phyloP scores from a whole-genome alignment of 495 filamentous ascomycete genomes.

The Lophium mytilinum region DNA sequence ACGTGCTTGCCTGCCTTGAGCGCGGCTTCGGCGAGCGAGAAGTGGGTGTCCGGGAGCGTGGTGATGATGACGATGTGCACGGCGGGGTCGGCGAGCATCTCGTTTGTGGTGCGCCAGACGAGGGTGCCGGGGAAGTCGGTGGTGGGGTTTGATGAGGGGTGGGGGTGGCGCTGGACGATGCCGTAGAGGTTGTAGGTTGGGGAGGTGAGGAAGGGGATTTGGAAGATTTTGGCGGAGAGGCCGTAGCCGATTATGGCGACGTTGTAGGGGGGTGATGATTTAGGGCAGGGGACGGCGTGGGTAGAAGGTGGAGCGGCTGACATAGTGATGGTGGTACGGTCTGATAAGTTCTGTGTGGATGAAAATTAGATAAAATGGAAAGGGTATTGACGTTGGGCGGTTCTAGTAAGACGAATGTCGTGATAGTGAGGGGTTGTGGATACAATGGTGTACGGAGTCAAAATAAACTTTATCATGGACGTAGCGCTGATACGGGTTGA shows the following conservation, averaged over 20 bases:
- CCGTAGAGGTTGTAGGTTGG: conserved; percentile 62
- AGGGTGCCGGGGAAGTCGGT: conserved; percentile 61
- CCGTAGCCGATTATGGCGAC: conserved; percentile 59
- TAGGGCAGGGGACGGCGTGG: neutral
- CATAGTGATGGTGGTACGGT: too few relatives aligned
- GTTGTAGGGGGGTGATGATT: conserved; percentile 36
- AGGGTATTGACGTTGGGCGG: too few relatives aligned
- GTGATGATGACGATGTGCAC: conserved; percentile 69
- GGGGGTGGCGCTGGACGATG: conserved; percentile 72
- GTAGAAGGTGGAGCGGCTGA: neutral
- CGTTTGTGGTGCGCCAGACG: conserved; percentile 52
- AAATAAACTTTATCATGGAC: too few relatives aligned
- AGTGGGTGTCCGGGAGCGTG: conserved; percentile 71
- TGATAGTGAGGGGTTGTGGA: too few relatives aligned
- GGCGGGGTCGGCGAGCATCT: conserved; percentile 55
- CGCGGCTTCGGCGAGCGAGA: conserved; percentile 51
- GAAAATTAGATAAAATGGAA: too few relatives aligned
- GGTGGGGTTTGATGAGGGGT: conserved; percentile 51
- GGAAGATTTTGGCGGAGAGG: conserved; percentile 80
- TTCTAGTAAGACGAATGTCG: too few relatives aligned
- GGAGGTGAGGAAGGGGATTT: conserved; percentile 69
- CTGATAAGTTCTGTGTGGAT: too few relatives aligned
- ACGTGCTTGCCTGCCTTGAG: conserved; percentile 75
- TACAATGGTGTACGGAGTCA: too few relatives aligned
- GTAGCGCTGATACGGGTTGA: too few relatives aligned